Conservation (phyloP, 192 early-diverging fungal genomes). For the Podila verticillata region DNA sequence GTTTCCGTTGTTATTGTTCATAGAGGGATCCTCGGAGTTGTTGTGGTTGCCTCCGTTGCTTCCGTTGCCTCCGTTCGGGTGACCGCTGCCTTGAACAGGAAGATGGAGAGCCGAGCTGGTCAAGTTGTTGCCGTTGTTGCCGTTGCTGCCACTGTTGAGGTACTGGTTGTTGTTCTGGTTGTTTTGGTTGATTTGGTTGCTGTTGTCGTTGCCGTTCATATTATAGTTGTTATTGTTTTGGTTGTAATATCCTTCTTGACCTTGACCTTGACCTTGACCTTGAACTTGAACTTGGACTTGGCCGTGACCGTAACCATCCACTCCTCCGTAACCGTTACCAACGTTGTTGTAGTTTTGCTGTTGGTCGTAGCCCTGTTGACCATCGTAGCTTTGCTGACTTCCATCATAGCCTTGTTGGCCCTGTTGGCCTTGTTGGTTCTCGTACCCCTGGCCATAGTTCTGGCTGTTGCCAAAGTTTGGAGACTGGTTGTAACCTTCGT, state of each 20-base stretch:
- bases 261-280: conserved; percentile 12
- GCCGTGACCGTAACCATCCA: not conserved
- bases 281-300: not conserved
- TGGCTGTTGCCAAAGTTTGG: not conserved
- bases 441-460: not conserved
- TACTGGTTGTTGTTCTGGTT: conserved; percentile 1
- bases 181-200: conserved; percentile 2
- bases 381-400: not conserved
- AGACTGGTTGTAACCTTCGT: not conserved
- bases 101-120: conserved; percentile 15
- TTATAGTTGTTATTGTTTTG: conserved; percentile 13
- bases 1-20: conserved; percentile 12
- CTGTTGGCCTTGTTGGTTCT: not conserved
- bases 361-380: not conserved
- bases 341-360: not conserved
- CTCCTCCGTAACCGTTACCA: conserved; percentile 1
- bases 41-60: not conserved
- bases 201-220: conserved; percentile 24
- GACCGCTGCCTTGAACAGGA: conserved; percentile 11
- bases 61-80: not conserved
- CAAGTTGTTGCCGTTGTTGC: conserved; percentile 6
- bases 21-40: conserved; percentile 10
- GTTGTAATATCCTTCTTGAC: conserved; percentile 4
- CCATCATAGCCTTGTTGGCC: not conserved
- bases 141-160: not conserved